Evolutionary conservation across 176 grass and related monocot species (phyloP).

Genomic region (Oryza coarctata): DNA sequence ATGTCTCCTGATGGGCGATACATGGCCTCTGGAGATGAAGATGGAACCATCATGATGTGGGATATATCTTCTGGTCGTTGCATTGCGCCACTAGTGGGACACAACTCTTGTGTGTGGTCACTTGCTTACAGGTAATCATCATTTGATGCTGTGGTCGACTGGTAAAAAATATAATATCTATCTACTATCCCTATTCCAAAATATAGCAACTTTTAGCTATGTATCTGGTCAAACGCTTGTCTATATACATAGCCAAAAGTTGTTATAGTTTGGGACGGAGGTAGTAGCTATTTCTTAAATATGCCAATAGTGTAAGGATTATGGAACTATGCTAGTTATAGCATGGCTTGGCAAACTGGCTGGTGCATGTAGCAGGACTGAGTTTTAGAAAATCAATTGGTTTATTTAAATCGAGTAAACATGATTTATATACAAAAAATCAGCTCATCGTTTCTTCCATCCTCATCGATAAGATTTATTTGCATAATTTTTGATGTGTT

Average conservation of each 20-base stretch:
- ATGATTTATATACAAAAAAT: not conserved
- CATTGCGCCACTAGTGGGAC: constrained; percentile 76
- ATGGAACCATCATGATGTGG: constrained; percentile 97
- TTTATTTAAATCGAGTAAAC: not conserved
- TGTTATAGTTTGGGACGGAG: too few species aligned
- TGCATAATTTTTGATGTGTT: not conserved
- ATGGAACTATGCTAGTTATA: not conserved
- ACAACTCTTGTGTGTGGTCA: constrained; percentile 87
- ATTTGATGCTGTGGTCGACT: not conserved
- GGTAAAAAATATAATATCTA: not conserved
- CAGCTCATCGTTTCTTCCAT: not conserved
- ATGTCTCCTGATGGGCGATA: constrained; percentile 93
- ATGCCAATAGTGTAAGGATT: not conserved
- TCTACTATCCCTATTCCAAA: too few species aligned
- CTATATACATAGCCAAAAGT: too few species aligned
- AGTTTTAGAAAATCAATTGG: not conserved
- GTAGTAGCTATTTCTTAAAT: too few species aligned
- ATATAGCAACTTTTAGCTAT: too few species aligned
- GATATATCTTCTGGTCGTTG: constrained; percentile 76
- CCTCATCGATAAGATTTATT: not conserved
- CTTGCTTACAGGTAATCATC: constrained; percentile 84
- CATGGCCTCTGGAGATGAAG: constrained; percentile 93
- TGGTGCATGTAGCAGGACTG: too few species aligned
- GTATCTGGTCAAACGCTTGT: too few species aligned
- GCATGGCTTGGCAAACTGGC: not conserved